phyloP scores from a whole-genome alignment of 768 basidiomycete species.

The Pleurotus tuoliensis region DNA sequence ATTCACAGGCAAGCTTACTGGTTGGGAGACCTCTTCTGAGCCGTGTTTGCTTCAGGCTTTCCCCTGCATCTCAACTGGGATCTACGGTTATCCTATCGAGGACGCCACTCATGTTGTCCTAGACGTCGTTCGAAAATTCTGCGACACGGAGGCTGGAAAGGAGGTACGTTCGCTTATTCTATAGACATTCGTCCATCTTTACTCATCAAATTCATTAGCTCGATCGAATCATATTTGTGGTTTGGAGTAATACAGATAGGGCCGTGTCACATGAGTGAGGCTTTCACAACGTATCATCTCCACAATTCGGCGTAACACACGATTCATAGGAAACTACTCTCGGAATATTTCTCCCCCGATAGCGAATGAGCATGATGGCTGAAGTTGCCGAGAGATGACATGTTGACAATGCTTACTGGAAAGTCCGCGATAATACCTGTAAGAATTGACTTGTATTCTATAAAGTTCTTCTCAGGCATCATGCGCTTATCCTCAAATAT shows the following conservation, averaged over 20 bases:
- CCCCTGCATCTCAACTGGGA: constrained; percentile 73
- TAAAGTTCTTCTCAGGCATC: no score
- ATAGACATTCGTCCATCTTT: neutral
- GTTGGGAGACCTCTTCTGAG: neutral
- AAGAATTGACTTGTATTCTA: neutral
- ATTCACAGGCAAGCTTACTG: constrained; percentile 16
- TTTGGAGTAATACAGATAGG: constrained; percentile 64
- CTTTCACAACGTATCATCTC: neutral
- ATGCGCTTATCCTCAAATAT: no score
- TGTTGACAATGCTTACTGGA: constrained; percentile 5
- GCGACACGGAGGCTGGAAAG: constrained; percentile 48
- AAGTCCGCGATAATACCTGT: neutral
- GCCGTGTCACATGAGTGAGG: constrained; percentile 65
- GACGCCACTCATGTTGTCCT: constrained; percentile 74
- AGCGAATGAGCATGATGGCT: constrained; percentile 1
- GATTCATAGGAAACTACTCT: constrained; percentile 40
- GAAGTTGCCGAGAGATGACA: neutral
- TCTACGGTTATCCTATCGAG: constrained; percentile 74
- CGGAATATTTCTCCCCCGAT: constrained; percentile 56
- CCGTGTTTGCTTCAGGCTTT: constrained; percentile 53
- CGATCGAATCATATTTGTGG: constrained; percentile 73
- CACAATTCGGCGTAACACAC: constrained; percentile 4
- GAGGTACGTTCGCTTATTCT: constrained; percentile 31
- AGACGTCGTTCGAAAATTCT: constrained; percentile 48
- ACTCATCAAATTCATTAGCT: constrained; percentile 32